Base-by-base conservation (phyloP, 345 rosid genomes). In the Hypericum androsaemum region DNA sequence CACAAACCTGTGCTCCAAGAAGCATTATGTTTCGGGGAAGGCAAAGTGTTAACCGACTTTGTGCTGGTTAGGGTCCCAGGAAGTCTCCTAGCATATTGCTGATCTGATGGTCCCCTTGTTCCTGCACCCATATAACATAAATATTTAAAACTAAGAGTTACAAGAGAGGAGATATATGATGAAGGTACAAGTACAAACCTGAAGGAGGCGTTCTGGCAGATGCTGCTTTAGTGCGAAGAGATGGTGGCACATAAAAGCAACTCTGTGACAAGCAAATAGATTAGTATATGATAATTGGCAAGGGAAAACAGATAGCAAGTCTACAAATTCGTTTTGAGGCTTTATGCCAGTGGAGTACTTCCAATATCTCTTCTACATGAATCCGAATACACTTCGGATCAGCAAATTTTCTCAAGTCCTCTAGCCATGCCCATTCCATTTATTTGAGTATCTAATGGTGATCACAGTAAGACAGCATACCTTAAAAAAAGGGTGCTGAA, bases 221-320 rank as follows among this genome's bases (percentile, higher is more conserved):
- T 55, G 73, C 64, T 40, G 61, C 62, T 70, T 74, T 81, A 45
- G 79, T 49, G 47, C 94, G 94, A 56, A 88, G 94, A 32, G 85
- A 78, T 42, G 96, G 96, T 32, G 98, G 94, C 62, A 88, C 77
- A 69, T 85, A 92, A 60, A 68, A 83, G 72, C 98, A 88, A 65
- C 83, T 76, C 94, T 88, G 84, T 60, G 67, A 74, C 41, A 22
- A 22, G 32, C 32, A 22, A 4, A 22, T 22, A 22, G 1, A 4
- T 22, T 22, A 22, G 32, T 22, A 1, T 22, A 4, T 22, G 32
- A 22, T 22, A 4, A 22, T 22, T 22, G 4, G 32, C 32, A 22
- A 22, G 32, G 32, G 32, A 22, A 22, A 22, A 22, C 32, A 22
- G 4, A 22, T 4, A 22, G 32, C 32, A 22, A 63, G 7, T 10